These are phyloP conservation scores for Hibiscus tridactylites DNA, from an alignment of 345 rosid genomes.

Conservation along the genomic window DNA sequence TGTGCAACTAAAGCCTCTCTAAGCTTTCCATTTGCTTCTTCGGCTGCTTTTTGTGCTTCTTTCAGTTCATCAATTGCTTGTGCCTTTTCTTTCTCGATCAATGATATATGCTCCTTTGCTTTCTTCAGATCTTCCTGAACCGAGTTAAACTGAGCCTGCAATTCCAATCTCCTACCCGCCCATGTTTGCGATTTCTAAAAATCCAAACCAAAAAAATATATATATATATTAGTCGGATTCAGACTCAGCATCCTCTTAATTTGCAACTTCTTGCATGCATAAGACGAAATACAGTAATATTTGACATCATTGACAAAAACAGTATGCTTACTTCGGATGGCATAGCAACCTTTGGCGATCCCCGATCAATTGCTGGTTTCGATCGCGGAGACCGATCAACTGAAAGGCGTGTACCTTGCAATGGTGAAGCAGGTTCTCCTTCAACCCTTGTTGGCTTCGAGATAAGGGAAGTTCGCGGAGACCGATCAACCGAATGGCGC, in stretches of 20 bases:
- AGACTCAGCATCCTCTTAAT: background rate
- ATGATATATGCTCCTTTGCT: slow-evolving; percentile 58
- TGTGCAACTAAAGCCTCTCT: slow-evolving; percentile 77
- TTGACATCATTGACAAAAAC: background rate
- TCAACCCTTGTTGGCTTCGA: slow-evolving; percentile 4
- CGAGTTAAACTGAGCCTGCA: slow-evolving; percentile 52
- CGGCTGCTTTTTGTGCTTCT: slow-evolving; percentile 57
- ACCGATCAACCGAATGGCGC: background rate
- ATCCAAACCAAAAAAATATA: slow-evolving; percentile 15
- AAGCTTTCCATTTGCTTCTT: slow-evolving; percentile 70
- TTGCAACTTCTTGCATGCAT: background rate
- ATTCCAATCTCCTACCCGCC: slow-evolving; percentile 46
- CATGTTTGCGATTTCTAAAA: slow-evolving; percentile 56
- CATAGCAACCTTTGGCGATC: slow-evolving; percentile 51
- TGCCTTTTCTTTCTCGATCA: slow-evolving; percentile 68
- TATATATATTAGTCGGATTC: slow-evolving; percentile 8
- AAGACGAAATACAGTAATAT: slow-evolving; percentile 1
- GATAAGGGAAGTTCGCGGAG: background rate
- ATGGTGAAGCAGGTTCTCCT: slow-evolving; percentile 13
- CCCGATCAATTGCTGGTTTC: background rate
- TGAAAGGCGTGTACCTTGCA: background rate
- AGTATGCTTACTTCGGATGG: slow-evolving; percentile 68
- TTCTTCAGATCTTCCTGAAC: slow-evolving; percentile 86
- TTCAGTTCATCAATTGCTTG: slow-evolving; percentile 64
- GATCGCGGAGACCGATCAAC: background rate